These are phyloP conservation scores for Linnemannia hyalina DNA, from an alignment of 192 early-diverging fungal species.

Conservation along the genomic window DNA sequence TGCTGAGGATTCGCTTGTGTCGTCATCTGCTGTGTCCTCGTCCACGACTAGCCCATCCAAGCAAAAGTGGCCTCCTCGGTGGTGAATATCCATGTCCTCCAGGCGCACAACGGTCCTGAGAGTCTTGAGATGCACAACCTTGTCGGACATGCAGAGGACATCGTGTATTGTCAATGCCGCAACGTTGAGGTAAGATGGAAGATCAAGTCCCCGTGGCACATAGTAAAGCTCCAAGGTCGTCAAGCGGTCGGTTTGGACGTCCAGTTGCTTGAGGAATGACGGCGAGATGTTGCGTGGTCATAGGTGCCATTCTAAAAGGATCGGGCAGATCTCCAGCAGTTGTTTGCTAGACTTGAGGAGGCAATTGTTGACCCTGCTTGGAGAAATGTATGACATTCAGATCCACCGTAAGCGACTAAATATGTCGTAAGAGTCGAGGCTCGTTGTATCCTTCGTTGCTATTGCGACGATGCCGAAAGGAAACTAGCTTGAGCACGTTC, in stretches of 20 bases:
- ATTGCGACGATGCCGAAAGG: neutral
- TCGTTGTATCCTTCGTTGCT: no score
- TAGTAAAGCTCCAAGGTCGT: neutral
- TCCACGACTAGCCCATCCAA: neutral
- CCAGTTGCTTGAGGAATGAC: neutral
- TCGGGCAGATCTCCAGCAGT: neutral
- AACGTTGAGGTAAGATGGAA: neutral
- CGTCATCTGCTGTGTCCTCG: no score
- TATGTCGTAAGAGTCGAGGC: neutral
- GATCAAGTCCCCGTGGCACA: neutral
- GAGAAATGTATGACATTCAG: neutral
- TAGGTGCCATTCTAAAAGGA: neutral
- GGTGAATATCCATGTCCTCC: neutral
- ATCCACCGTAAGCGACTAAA: neutral
- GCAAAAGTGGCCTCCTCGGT: neutral
- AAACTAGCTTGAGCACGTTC: neutral
- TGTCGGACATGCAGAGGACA: neutral
- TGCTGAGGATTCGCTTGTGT: no score
- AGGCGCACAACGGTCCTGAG: neutral
- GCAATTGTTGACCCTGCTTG: neutral
- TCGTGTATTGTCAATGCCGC: neutral
- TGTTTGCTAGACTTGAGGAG: neutral
- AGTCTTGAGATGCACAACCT: neutral
- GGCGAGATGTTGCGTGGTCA: neutral
- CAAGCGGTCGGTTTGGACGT: neutral